phyloP scores from a whole-genome alignment of 768 basidiomycete genomes.

The Leucocoprinus birnbaumii region DNA sequence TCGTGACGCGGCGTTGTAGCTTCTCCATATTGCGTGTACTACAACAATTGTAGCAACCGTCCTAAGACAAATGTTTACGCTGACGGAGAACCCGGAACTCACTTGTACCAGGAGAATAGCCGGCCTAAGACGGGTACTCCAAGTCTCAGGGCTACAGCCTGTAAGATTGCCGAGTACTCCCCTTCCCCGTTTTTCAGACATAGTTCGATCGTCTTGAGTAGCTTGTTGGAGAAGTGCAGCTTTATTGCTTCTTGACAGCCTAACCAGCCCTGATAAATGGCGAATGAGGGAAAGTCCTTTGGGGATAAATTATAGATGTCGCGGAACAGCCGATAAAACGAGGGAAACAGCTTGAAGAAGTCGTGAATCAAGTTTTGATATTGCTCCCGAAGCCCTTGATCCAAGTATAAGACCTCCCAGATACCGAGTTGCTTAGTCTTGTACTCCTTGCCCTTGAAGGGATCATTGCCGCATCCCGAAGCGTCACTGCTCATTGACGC shows the following conservation, averaged over 20 bases:
- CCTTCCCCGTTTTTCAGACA: neutral
- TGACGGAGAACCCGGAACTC: neutral
- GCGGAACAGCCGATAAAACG: constrained; percentile 14
- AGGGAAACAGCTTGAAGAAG: neutral
- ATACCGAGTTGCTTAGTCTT: neutral
- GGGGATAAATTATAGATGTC: constrained; percentile 21
- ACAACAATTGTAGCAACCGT: too few species aligned
- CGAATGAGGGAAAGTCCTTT: constrained; percentile 15
- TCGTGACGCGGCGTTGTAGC: neutral
- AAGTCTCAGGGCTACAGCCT: neutral
- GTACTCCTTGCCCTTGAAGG: neutral
- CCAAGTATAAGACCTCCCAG: neutral
- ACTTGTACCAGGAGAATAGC: constrained; percentile 1
- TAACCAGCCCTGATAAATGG: constrained; percentile 11
- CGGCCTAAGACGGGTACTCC: neutral
- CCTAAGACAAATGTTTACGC: too few species aligned
- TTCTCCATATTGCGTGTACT: neutral
- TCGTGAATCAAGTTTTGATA: neutral
- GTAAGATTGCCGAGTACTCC: neutral
- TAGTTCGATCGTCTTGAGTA: constrained; percentile 2
- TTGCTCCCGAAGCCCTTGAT: neutral
- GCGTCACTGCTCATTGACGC: too few species aligned
- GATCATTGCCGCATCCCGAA: too few species aligned
- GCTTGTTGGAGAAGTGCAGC: constrained; percentile 4
- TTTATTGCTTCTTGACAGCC: neutral